Evolutionary conservation across 2,329 filamentous ascomycete species (phyloP).

Genomic region (Scedosporium aurantiacum): DNA sequence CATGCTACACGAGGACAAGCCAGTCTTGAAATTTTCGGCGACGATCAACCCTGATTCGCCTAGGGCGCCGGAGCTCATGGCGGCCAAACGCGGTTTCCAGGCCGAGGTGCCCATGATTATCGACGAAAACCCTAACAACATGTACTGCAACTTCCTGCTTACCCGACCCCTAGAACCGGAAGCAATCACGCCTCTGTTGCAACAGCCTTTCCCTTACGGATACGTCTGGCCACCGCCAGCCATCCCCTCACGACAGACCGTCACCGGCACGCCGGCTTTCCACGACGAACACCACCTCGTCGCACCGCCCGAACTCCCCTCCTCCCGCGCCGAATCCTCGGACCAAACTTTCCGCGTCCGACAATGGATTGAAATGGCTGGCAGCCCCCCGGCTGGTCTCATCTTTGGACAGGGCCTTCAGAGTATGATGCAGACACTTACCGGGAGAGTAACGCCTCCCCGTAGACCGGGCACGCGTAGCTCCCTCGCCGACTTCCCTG

Average conservation of each 20-base stretch:
- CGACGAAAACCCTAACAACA: conserved; percentile 30
- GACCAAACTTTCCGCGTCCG: conserved; percentile 63
- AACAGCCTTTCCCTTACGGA: conserved; percentile 29
- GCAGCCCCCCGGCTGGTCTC: conserved; percentile 16
- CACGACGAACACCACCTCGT: conserved; percentile 15
- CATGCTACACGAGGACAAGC: conserved; percentile 62
- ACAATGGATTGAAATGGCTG: conserved; percentile 61
- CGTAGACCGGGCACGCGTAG: not conserved
- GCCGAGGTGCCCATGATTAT: conserved; percentile 43
- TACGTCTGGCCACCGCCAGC: conserved; percentile 66
- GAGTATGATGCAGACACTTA: conserved; percentile 9
- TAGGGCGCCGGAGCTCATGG: not conserved
- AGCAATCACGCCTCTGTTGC: conserved; percentile 20
- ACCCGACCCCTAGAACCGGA: conserved; percentile 37
- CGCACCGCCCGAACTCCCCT: conserved; percentile 27
- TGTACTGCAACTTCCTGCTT: conserved; percentile 60
- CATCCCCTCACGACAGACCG: conserved; percentile 53
- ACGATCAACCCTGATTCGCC: not conserved
- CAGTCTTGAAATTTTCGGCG: conserved; percentile 48
- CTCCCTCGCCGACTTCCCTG: conserved; percentile 1
- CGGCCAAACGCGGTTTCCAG: conserved; percentile 21
- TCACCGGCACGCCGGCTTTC: conserved; percentile 22
- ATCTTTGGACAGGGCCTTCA: conserved; percentile 17
- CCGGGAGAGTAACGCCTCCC: not conserved
- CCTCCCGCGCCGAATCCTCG: conserved; percentile 47